phyloP scores from a whole-genome alignment of 2,329 filamentous ascomycete species.

The Verticillium alfalfae region DNA sequence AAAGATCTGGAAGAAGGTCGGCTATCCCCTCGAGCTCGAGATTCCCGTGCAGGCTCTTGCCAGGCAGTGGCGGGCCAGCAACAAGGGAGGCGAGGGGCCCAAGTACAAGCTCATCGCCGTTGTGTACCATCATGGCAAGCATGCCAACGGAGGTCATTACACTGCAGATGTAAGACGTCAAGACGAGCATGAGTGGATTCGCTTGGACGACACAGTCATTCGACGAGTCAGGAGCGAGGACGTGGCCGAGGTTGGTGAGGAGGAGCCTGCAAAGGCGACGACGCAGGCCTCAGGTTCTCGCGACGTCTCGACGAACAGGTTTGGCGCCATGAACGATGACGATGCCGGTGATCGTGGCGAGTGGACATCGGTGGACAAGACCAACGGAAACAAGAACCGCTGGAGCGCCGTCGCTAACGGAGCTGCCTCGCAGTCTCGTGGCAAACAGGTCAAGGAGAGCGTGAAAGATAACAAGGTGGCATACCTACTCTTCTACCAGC shows the following conservation, averaged over 20 bases:
- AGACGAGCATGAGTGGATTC: constrained; percentile 93
- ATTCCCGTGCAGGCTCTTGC: constrained; percentile 88
- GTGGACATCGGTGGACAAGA: constrained; percentile 71
- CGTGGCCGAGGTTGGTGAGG: constrained; percentile 77
- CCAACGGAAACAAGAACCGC: constrained; percentile 60
- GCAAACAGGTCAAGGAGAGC: constrained; percentile 54
- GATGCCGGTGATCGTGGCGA: constrained; percentile 62
- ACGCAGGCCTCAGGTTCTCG: constrained; percentile 42
- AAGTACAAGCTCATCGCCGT: constrained; percentile 84
- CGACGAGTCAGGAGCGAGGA: constrained; percentile 81
- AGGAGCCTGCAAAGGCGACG: constrained; percentile 69
- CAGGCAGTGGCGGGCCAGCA: constrained; percentile 62
- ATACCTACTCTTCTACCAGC: constrained; percentile 93
- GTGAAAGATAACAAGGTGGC: constrained; percentile 94
- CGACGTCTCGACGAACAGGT: constrained; percentile 61
- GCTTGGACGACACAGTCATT: constrained; percentile 89
- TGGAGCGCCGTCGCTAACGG: constrained; percentile 69
- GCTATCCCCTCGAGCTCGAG: constrained; percentile 90
- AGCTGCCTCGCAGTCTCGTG: constrained; percentile 35
- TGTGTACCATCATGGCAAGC: constrained; percentile 97
- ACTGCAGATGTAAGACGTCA: constrained; percentile 95
- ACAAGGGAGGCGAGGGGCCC: constrained; percentile 64
- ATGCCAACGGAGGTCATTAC: constrained; percentile 92
- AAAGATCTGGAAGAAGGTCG: constrained; percentile 98
- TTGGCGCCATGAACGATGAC: constrained; percentile 63